phyloP scores from a whole-genome alignment of 129 eudicot genomes.

The Arctium minus region DNA sequence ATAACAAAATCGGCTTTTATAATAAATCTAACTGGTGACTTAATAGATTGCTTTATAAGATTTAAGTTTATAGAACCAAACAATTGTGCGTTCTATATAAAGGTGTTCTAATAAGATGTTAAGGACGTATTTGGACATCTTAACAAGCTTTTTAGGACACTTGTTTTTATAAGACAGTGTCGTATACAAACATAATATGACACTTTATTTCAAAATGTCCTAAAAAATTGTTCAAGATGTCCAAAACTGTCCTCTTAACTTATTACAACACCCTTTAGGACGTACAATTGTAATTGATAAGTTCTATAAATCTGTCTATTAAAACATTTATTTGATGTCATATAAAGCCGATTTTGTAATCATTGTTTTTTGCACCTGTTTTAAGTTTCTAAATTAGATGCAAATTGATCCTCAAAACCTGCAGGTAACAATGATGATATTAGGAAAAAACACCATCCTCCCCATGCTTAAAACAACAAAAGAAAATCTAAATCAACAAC shows the following conservation, averaged over 20 bases:
- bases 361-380: not conserved
- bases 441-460: slow-evolving; percentile 32
- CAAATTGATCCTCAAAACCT: not conserved
- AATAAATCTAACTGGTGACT: not conserved
- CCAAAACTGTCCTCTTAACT: not conserved
- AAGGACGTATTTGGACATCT: not conserved
- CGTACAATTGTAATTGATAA: not conserved
- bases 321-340: not conserved
- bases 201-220: not conserved
- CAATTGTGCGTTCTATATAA: not conserved
- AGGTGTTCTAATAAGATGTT: not conserved
- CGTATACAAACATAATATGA: not conserved
- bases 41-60: not conserved
- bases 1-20: not conserved
- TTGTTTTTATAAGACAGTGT: not conserved
- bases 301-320: not conserved
- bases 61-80: not conserved
- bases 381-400: slow-evolving; percentile 9
- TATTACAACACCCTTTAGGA: not conserved
- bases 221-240: not conserved
- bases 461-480: slow-evolving; percentile 29
- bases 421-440: slow-evolving; percentile 43
- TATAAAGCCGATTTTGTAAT: too few species aligned
- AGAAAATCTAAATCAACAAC: slow-evolving; percentile 16
- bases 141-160: too few species aligned